These are phyloP conservation scores for Kwoniella heveanensis DNA, from an alignment of 768 basidiomycete genomes.

Conservation along the genomic window DNA sequence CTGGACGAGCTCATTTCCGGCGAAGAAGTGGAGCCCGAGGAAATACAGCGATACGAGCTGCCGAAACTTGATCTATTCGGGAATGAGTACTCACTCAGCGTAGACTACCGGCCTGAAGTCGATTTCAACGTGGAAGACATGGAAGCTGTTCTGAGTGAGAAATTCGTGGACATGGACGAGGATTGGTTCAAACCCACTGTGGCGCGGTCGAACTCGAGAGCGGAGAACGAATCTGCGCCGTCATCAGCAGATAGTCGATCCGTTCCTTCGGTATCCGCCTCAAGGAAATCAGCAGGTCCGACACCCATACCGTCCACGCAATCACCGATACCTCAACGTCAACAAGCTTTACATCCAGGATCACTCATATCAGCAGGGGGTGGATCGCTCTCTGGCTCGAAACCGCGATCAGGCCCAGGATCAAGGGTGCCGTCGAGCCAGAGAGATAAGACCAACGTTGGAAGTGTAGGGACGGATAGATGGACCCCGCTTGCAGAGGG, in stretches of 20 bases:
- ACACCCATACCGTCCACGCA: conserved; percentile 25
- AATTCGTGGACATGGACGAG: conserved; percentile 53
- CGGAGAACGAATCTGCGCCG: not conserved
- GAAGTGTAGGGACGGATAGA: conserved; percentile 26
- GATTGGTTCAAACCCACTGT: conserved; percentile 55
- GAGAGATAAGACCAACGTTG: conserved; percentile 15
- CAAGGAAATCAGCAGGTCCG: conserved; percentile 14
- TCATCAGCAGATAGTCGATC: not conserved
- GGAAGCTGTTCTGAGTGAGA: conserved; percentile 49
- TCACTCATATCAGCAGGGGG: conserved; percentile 28
- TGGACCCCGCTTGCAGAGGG: conserved; percentile 45
- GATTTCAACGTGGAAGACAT: conserved; percentile 53
- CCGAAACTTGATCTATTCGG: conserved; percentile 44
- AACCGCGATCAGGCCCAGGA: conserved; percentile 11
- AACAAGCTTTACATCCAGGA: conserved; percentile 33
- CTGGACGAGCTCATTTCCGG: conserved; percentile 27
- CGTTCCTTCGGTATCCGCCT: not conserved
- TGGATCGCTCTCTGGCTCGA: conserved; percentile 6
- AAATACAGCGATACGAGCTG: conserved; percentile 30
- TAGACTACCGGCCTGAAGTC: conserved; percentile 46
- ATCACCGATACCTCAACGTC: conserved; percentile 44
- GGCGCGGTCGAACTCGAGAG: conserved; percentile 22
- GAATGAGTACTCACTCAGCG: conserved; percentile 34
- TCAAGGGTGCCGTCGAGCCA: conserved; percentile 23
- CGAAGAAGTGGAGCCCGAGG: conserved; percentile 17